Evolutionary conservation across 2,329 filamentous ascomycete genomes (phyloP).

Genomic region (Massarina eburnea): DNA sequence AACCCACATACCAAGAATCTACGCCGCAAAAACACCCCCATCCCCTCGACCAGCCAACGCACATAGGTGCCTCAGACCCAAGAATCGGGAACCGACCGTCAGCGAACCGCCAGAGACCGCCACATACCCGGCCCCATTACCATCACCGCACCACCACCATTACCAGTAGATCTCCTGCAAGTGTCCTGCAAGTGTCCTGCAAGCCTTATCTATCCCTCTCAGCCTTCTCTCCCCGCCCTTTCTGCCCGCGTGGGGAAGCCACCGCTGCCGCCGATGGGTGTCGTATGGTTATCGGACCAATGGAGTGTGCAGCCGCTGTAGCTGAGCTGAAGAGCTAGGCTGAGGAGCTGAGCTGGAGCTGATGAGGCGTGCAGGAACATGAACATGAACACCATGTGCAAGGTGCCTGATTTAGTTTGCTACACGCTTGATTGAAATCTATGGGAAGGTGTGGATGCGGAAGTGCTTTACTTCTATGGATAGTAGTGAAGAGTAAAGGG

Average conservation of each 20-base stretch:
- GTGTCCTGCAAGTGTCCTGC: too few species aligned
- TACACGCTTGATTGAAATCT: not conserved
- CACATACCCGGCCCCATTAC: too few species aligned
- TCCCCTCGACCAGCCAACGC: too few species aligned
- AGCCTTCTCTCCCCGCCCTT: not conserved
- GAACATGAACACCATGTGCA: too few species aligned
- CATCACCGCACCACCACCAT: too few species aligned
- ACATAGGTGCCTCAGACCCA: too few species aligned
- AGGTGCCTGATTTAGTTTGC: not conserved
- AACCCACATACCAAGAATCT: too few species aligned
- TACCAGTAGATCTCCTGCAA: too few species aligned
- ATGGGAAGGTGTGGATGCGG: not conserved
- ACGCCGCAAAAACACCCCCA: too few species aligned
- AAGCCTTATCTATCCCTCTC: not conserved
- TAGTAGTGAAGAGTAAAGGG: not conserved
- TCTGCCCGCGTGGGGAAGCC: not conserved
- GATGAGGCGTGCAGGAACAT: not conserved
- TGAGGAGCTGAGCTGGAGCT: too few species aligned
- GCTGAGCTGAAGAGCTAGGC: not conserved
- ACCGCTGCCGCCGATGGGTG: not conserved
- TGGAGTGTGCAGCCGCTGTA: not conserved
- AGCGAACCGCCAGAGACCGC: too few species aligned
- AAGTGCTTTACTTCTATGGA: not conserved
- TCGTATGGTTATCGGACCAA: not conserved
- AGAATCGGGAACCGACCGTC: too few species aligned